phyloP scores from a whole-genome alignment of 202 grass and related monocot genomes.

The Sporobolus alterniflorus region DNA sequence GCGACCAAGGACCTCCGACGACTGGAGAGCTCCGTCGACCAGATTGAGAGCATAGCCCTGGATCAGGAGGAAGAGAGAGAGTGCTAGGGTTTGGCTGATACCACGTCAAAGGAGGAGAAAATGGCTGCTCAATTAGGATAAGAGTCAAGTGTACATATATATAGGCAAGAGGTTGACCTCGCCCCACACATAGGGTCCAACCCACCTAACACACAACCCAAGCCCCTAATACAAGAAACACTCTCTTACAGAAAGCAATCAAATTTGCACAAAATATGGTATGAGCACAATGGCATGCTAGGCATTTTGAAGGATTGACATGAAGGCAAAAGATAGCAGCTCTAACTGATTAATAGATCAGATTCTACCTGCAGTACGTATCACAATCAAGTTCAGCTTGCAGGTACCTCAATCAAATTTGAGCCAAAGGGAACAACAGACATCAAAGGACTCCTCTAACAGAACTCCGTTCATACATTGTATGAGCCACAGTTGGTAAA shows the following conservation, averaged over 20 bases:
- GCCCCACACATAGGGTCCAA: no score
- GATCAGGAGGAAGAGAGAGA: no score
- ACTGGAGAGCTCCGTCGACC: no score
- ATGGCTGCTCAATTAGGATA: no score
- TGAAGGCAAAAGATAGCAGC: neutral
- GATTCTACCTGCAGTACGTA: neutral
- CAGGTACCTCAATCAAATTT: neutral
- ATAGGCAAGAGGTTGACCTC: no score
- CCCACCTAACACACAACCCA: no score
- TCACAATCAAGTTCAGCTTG: neutral
- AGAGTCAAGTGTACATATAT: no score
- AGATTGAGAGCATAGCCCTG: no score
- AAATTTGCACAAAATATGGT: neutral
- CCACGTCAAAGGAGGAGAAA: no score
- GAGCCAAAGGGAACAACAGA: neutral
- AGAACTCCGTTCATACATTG: neutral
- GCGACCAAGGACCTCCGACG: no score
- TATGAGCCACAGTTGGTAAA: neutral
- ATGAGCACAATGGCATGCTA: neutral
- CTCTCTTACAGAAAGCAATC: neutral
- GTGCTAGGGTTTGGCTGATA: no score
- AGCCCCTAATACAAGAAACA: no score
- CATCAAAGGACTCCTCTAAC: neutral
- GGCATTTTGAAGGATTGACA: neutral
- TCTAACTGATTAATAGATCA: neutral